A percentile compares a stretch with the other conserved stretches of the same genome.
These are phyloP conservation scores for Ceratocystis variospora DNA, from an alignment of 2,329 filamentous ascomycete species.

Conservation along the genomic window DNA sequence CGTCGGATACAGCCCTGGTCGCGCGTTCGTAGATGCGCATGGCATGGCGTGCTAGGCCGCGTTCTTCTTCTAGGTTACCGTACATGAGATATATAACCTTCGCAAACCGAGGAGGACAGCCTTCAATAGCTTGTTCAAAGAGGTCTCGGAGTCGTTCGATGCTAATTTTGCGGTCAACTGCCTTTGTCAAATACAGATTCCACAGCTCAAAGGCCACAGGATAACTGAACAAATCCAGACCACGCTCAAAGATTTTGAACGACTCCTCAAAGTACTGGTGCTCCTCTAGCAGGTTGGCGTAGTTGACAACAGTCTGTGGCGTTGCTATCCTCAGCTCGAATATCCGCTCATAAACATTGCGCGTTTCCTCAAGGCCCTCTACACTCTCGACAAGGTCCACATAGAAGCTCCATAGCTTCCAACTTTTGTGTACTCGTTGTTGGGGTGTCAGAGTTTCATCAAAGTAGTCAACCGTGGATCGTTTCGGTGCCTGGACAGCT, in stretches of 20 bases:
- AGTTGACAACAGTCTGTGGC: slow-evolving; percentile 96
- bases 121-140: slow-evolving; percentile 93
- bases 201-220: slow-evolving; percentile 96
- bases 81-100: slow-evolving; percentile 98
- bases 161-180: slow-evolving; percentile 86
- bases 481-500: slow-evolving; percentile 89
- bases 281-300: slow-evolving; percentile 88
- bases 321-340: slow-evolving; percentile 97
- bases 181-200: slow-evolving; percentile 96
- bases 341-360: slow-evolving; percentile 89
- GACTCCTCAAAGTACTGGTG: slow-evolving; percentile 92
- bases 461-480: slow-evolving; percentile 98
- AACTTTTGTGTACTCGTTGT: slow-evolving; percentile 95
- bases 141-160: slow-evolving; percentile 89
- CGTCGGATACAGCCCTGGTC: slow-evolving; percentile 84
- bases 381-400: slow-evolving; percentile 96
- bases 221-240: slow-evolving; percentile 95
- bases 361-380: slow-evolving; percentile 77
- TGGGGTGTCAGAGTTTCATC: slow-evolving; percentile 89
- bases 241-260: slow-evolving; percentile 94
- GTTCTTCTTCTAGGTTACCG: slow-evolving; percentile 88
- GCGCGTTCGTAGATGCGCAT: slow-evolving; percentile 99
- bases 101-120: slow-evolving; percentile 87
- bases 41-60: slow-evolving; percentile 83
- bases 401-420: slow-evolving; percentile 99